Evolutionary conservation across 176 grass and related monocot genomes (phyloP), one percentile per base, ranked within the genome.

Genomic region (Pontederia crassipes): DNA sequence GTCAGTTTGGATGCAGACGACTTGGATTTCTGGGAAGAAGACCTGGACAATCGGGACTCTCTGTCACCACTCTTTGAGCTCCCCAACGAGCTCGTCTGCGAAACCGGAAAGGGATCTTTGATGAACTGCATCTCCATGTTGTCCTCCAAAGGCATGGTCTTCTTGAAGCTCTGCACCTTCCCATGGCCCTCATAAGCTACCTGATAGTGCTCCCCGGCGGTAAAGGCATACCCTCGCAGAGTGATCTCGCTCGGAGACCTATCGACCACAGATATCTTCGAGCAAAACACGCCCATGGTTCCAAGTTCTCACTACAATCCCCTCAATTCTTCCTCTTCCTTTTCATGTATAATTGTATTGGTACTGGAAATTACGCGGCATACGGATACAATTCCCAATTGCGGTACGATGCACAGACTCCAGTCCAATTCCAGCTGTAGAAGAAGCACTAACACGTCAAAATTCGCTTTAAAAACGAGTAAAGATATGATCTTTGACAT

Each of bases 271-370:
- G 69, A 45, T 12, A 58, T 48, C 24, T 18, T 72, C 27, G 69
- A 61, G 15, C 69, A 72, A 72, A 52, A 12, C 69, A 16, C 24
- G 4, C 69, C 69, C 69, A 72, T 72, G 45, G 12, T 52, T 4
- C 10, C 17, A 4, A 61, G 12, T 10, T 49, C 27, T 32, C 18
- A 26, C n/a, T 49, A 56, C 11, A 4, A 45, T 14, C n/a, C 28
- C 32, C 54, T 72, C 57, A 72, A 61, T 57, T 72, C 40, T 46
- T 49, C 47, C 56, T 52, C 55, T 72, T 52, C 28, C 13, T 72
- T 24, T 10, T 60, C 69, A 72, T 50, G 12, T 8, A 15, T 49
- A 59, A 13, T n/a, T 8, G 29, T 14, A 60, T 20, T 12, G 6
- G 45, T 60, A 61, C 20, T 48, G 8, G 4, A 8, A 12, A 28